Evolutionary conservation across 345 rosid genomes (phyloP).

Genomic region (Anastatica hierochuntica): DNA sequence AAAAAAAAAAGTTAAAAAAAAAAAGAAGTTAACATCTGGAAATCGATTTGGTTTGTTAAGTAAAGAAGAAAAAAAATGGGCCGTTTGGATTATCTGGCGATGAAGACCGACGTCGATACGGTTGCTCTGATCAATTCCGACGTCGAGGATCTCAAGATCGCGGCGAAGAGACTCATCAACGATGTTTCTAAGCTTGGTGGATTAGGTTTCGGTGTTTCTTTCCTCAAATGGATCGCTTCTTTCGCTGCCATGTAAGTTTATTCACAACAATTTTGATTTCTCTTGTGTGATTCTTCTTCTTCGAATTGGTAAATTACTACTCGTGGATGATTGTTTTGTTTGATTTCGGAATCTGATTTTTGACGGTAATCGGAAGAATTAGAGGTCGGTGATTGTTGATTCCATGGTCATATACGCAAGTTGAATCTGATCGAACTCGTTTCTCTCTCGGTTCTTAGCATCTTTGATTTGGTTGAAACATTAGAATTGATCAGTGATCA

Average conservation of each 20-base stretch:
- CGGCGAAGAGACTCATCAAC: slow-evolving; percentile 41
- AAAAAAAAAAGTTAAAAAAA: too few relatives aligned
- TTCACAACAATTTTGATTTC: too few relatives aligned
- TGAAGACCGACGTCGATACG: slow-evolving; percentile 45
- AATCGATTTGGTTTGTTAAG: neutral
- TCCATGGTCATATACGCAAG: too few relatives aligned
- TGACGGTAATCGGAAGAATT: too few relatives aligned
- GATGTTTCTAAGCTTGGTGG: slow-evolving; percentile 61
- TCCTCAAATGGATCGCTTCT: slow-evolving; percentile 74
- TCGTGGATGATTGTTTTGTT: neutral
- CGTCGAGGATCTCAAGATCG: slow-evolving; percentile 46
- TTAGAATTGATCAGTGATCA: too few relatives aligned
- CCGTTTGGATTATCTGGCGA: slow-evolving; percentile 49
- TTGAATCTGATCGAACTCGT: too few relatives aligned
- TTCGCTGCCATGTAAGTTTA: slow-evolving; percentile 68
- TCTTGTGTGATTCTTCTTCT: neutral
- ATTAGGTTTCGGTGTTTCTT: slow-evolving; percentile 58
- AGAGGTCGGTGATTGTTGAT: too few relatives aligned
- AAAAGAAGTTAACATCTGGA: too few relatives aligned
- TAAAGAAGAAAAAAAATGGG: slow-evolving; percentile 29
- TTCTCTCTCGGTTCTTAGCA: too few relatives aligned
- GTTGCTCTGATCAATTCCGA: slow-evolving; percentile 45
- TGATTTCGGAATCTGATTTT: neutral
- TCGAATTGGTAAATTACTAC: too few relatives aligned
- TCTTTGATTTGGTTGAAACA: too few relatives aligned